phyloP scores from a whole-genome alignment of 805 yeast species.

The Candida loeiensis region DNA sequence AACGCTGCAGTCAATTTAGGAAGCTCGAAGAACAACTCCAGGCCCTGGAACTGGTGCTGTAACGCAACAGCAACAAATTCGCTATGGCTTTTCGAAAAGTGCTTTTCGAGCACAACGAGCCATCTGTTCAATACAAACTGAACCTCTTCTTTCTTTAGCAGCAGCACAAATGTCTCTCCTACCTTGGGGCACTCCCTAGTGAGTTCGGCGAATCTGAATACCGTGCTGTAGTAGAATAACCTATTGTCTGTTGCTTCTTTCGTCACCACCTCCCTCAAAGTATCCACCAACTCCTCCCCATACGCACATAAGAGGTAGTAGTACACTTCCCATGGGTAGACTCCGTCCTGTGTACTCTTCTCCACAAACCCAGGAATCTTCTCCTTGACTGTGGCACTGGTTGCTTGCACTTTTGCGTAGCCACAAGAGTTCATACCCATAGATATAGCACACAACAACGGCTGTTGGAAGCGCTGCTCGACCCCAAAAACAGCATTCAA shows the following conservation, averaged over 20 bases:
- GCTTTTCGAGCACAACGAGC: constrained; percentile 45
- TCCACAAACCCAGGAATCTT: constrained; percentile 13
- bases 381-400: constrained; percentile 11
- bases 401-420: constrained; percentile 16
- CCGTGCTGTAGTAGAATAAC: constrained; percentile 29
- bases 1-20: constrained; percentile 30
- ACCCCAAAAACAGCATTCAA: constrained; percentile 7
- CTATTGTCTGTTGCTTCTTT: not conserved
- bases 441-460: constrained; percentile 21
- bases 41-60: constrained; percentile 14
- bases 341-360: constrained; percentile 7
- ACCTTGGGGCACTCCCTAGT: constrained; percentile 16
- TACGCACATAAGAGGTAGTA: constrained; percentile 48
- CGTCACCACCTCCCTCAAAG: not conserved
- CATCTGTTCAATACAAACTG: constrained; percentile 45
- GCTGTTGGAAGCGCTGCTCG: constrained; percentile 8
- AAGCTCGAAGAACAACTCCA: constrained; percentile 50
- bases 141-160: constrained; percentile 3
- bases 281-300: constrained; percentile 23
- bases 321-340: constrained; percentile 42
- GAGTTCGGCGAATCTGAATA: constrained; percentile 52
- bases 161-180: constrained; percentile 1
- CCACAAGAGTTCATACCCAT: constrained; percentile 41
- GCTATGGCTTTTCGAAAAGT: constrained; percentile 28
- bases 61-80: constrained; percentile 28